Percentiles rank a stretch among this genome's conserved stretches.
These are phyloP conservation scores for Datura wrightii DNA, from an alignment of 257 asterid genomes.

Conservation along the genomic window DNA sequence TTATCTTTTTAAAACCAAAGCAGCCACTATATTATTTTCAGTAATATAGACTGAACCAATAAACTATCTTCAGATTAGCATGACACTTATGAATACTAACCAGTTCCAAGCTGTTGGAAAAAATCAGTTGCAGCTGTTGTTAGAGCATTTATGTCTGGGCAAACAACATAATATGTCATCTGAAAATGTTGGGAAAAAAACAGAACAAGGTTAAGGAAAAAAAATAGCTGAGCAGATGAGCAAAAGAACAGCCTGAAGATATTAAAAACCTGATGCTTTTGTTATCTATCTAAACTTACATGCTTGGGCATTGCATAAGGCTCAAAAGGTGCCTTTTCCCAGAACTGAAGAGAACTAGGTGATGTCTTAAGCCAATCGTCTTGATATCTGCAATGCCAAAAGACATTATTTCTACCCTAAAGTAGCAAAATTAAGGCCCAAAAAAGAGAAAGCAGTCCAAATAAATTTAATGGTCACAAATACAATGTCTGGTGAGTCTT, in stretches of 20 bases:
- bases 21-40: not conserved
- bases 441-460: not conserved
- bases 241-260: slow-evolving; percentile 32
- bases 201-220: not conserved
- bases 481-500: not conserved
- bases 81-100: slow-evolving; percentile 51
- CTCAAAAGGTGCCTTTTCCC: slow-evolving; percentile 99
- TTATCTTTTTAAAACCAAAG: not conserved
- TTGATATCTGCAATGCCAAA: slow-evolving; percentile 74
- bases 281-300: slow-evolving; percentile 50
- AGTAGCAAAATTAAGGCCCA: slow-evolving; percentile 28
- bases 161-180: slow-evolving; percentile 93
- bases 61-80: slow-evolving; percentile 4
- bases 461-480: not conserved
- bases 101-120: slow-evolving; percentile 98
- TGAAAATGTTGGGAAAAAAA: slow-evolving; percentile 43
- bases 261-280: slow-evolving; percentile 25
- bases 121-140: slow-evolving; percentile 90
- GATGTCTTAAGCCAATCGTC: slow-evolving; percentile 99
- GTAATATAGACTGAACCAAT: not conserved
- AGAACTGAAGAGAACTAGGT: slow-evolving; percentile 75
- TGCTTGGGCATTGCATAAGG: slow-evolving; percentile 94
- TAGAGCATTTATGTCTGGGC: slow-evolving; percentile 97
- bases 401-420: slow-evolving; percentile 35
- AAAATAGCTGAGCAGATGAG: slow-evolving; percentile 22